Evolutionary conservation across 1,284 basidiomycete genomes (phyloP).

Genomic region (Microbotryum lychnidis-dioicae): DNA sequence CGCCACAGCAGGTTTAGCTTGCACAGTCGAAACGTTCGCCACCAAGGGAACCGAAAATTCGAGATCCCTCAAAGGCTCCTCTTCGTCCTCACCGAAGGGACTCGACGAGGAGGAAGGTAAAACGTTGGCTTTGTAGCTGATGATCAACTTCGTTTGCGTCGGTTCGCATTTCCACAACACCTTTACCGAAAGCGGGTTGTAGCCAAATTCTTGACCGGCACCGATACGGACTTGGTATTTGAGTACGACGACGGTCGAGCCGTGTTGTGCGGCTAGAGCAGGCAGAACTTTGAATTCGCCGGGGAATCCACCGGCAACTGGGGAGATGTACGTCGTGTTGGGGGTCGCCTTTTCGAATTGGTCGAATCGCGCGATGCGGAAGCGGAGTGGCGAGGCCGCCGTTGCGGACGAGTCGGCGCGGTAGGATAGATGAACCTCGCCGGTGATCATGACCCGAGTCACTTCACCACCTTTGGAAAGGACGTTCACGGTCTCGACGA

Average conservation of each 20-base stretch:
- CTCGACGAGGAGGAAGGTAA: not conserved
- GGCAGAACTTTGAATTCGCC: slow-evolving; percentile 46
- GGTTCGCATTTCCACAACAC: slow-evolving; percentile 48
- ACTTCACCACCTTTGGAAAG: slow-evolving; percentile 42
- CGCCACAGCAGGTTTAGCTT: slow-evolving; percentile 46
- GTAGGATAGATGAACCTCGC: slow-evolving; percentile 44
- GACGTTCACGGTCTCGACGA: slow-evolving; percentile 48
- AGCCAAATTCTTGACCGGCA: slow-evolving; percentile 35
- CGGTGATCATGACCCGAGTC: slow-evolving; percentile 45
- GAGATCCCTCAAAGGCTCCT: slow-evolving; percentile 35
- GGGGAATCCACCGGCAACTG: slow-evolving; percentile 39
- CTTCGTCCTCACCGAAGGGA: slow-evolving; percentile 24
- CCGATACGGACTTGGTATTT: slow-evolving; percentile 48
- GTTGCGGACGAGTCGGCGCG: slow-evolving; percentile 5
- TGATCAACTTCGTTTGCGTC: slow-evolving; percentile 47
- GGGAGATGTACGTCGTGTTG: slow-evolving; percentile 45
- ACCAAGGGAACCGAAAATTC: slow-evolving; percentile 41
- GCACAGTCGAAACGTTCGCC: slow-evolving; percentile 42
- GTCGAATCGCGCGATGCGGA: slow-evolving; percentile 46
- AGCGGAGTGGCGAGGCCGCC: slow-evolving; percentile 33
- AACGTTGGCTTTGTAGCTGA: slow-evolving; percentile 42
- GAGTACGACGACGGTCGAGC: slow-evolving; percentile 40
- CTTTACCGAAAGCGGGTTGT: slow-evolving; percentile 44
- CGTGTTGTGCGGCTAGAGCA: slow-evolving; percentile 37
- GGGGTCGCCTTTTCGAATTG: slow-evolving; percentile 47